Evolutionary conservation across 2,329 filamentous ascomycete species (phyloP).

Genomic region (Biscogniauxia sp.): DNA sequence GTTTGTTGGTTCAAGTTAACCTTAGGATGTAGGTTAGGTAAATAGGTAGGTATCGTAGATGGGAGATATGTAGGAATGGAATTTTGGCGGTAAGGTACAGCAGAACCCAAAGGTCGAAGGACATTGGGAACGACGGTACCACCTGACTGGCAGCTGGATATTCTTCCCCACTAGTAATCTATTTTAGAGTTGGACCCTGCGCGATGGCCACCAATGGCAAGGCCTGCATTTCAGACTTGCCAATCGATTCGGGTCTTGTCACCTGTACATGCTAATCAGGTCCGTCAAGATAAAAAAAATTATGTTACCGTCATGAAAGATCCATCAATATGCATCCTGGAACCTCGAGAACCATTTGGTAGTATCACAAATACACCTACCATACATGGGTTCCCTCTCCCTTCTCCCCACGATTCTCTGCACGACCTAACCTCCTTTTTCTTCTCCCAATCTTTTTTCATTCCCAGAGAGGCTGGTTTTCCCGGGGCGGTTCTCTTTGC

Average conservation of each 20-base stretch:
- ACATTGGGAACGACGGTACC: too few relatives aligned
- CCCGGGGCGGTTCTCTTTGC: background rate
- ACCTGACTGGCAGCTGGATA: too few relatives aligned
- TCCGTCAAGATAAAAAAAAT: conserved; percentile 16
- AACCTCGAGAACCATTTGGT: background rate
- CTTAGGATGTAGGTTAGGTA: too few relatives aligned
- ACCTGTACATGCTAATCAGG: background rate
- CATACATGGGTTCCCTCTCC: too few relatives aligned
- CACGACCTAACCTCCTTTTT: background rate
- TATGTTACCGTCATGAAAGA: conserved; percentile 25
- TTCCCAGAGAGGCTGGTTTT: background rate
- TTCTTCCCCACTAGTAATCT: background rate
- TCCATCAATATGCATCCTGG: background rate
- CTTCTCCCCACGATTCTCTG: too few relatives aligned
- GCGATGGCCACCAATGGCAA: background rate
- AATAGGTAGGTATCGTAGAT: background rate
- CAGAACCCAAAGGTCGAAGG: background rate
- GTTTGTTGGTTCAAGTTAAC: too few relatives aligned
- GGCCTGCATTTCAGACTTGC: background rate
- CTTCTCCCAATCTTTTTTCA: background rate
- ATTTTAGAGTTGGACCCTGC: background rate
- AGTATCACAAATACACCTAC: background rate
- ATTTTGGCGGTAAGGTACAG: background rate
- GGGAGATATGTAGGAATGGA: too few relatives aligned
- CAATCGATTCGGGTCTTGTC: background rate